phyloP scores from a whole-genome alignment of 2,329 filamentous ascomycete species.

The Colletotrichum higginsianum region DNA sequence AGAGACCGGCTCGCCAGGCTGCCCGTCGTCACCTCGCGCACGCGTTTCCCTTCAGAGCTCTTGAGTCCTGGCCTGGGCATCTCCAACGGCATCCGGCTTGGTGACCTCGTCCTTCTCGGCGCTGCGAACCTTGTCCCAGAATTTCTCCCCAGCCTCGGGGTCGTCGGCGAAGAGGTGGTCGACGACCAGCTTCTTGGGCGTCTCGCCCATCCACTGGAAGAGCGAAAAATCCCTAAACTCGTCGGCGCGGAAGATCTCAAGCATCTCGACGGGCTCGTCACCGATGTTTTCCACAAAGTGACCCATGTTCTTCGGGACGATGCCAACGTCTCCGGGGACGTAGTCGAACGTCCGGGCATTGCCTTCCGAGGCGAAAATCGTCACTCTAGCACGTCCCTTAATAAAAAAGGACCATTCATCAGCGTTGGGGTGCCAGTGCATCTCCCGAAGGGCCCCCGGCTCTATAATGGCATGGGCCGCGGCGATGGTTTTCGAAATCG shows the following conservation, averaged over 20 bases:
- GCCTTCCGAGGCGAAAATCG: conserved; percentile 79
- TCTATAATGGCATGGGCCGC: conserved; percentile 80
- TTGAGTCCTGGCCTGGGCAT: conserved; percentile 8
- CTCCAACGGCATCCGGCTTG: conserved; percentile 39
- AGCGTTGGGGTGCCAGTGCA: conserved; percentile 86
- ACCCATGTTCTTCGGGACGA: conserved; percentile 83
- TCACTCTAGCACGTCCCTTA: conserved; percentile 78
- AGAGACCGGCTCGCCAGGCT: conserved; percentile 6
- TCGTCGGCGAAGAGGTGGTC: conserved; percentile 79
- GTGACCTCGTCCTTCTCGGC: conserved; percentile 72
- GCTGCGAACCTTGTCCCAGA: conserved; percentile 73
- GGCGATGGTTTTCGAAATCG: conserved; percentile 79
- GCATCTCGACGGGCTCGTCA: conserved; percentile 80
- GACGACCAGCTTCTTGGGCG: conserved; percentile 75
- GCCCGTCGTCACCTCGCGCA: conserved; percentile 1
- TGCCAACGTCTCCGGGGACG: conserved; percentile 80
- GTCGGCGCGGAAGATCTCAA: conserved; percentile 82
- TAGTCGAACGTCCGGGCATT: conserved; percentile 84
- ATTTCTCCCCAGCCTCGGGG: conserved; percentile 72
- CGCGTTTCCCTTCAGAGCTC: conserved; percentile 27
- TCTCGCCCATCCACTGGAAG: conserved; percentile 85
- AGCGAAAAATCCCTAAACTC: conserved; percentile 81
- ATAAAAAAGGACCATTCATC: conserved; percentile 90
- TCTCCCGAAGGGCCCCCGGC: conserved; percentile 81
- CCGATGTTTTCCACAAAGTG: conserved; percentile 88